A percentile compares a stretch with the other conserved stretches of the same genome.
Conservation (phyloP, 108 stramenopile genomes). For the Skeletonema potamos region DNA sequence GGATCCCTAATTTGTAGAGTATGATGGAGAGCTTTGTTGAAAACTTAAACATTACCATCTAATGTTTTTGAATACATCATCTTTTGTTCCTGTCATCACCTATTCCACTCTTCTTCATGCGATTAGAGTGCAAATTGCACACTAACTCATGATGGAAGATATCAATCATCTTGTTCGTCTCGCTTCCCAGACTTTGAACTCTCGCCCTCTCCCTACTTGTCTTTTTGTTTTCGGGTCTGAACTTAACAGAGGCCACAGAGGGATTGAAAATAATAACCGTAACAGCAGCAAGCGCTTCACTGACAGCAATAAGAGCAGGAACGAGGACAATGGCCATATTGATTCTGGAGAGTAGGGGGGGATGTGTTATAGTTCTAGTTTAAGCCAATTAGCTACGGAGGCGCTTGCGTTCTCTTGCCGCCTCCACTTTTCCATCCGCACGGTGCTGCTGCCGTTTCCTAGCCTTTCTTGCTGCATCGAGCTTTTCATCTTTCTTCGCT, state of each 20-base stretch:
- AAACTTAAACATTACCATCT: background rate
- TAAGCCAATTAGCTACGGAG: conserved; percentile 8
- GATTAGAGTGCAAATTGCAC: no score
- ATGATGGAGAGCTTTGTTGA: conserved; percentile 1
- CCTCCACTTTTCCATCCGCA: conserved; percentile 75
- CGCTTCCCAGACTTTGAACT: no score
- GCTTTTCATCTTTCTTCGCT: conserved; percentile 69
- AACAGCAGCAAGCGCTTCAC: no score
- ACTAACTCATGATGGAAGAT: no score
- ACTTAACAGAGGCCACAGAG: no score
- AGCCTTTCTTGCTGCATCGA: conserved; percentile 59
- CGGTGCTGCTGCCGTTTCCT: conserved; percentile 83
- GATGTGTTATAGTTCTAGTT: background rate
- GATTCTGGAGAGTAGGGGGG: background rate
- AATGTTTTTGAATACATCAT: background rate
- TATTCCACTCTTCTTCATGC: no score
- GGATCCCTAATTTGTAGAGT: background rate
- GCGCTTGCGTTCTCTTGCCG: conserved; percentile 65
- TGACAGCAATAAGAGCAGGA: no score
- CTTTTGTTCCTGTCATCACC: background rate
- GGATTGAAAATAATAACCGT: no score
- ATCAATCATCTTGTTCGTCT: no score
- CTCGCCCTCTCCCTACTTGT: no score
- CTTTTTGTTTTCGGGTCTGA: no score
- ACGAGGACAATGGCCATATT: no score